A percentile compares a stretch with the other conserved stretches of the same genome.
Conservation (phyloP, 169 alveolate genomes). For the Eimeria mitis region DNA sequence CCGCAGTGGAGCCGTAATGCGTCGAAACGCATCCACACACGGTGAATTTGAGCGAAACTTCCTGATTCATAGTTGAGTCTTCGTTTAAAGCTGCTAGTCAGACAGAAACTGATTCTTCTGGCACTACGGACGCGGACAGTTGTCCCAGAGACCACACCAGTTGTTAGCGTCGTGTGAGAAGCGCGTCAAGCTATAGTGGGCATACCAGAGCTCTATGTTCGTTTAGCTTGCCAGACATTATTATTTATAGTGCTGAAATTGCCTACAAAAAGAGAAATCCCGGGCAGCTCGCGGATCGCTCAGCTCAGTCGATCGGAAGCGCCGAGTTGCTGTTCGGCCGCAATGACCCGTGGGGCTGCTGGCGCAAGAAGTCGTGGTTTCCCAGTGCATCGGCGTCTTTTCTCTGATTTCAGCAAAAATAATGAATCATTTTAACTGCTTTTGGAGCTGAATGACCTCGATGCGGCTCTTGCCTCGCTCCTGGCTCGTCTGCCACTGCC, state of each 20-base stretch:
- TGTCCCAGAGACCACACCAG: constrained; percentile 1
- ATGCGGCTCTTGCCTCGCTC: constrained; percentile 35
- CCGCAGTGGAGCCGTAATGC: background rate
- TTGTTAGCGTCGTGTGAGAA: background rate
- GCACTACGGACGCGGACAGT: background rate
- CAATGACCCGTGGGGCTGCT: constrained; percentile 68
- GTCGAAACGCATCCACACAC: background rate
- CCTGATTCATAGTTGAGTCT: background rate
- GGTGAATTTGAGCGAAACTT: background rate
- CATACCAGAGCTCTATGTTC: background rate
- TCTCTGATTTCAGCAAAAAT: background rate
- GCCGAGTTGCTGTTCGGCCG: constrained; percentile 65
- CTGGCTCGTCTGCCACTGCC: constrained; percentile 69
- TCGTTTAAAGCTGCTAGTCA: background rate
- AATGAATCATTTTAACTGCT: background rate
- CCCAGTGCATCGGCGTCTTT: constrained; percentile 44
- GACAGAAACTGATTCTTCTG: constrained; percentile 12
- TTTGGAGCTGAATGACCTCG: constrained; percentile 5
- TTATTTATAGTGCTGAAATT: background rate
- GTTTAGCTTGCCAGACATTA: background rate
- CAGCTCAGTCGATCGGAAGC: constrained; percentile 52
- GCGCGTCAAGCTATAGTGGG: background rate
- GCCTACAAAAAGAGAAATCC: background rate
- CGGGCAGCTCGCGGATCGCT: constrained; percentile 18
- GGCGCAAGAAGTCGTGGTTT: constrained; percentile 33